These are phyloP conservation scores for Cunninghamia lanceolata DNA, from an alignment of 75 land plant species.

Conservation along the genomic window DNA sequence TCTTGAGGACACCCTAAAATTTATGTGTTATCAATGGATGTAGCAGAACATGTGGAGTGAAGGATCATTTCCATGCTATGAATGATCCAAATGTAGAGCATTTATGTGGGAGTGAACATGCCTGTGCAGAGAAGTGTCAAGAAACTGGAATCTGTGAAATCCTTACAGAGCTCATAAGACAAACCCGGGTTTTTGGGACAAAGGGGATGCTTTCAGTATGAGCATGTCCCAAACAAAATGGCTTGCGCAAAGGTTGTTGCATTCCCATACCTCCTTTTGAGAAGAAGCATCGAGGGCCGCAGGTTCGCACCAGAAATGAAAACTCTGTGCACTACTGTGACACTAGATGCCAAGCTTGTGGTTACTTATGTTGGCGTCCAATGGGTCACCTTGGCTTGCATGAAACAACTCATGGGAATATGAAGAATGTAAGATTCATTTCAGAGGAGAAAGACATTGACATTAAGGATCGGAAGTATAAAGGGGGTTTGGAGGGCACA, in stretches of 20 bases:
- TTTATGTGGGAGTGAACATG: conserved; percentile 29
- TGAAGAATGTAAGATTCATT: no score
- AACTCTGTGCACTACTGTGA: conserved; percentile 33
- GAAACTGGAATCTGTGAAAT: conserved; percentile 23
- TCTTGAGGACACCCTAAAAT: no score
- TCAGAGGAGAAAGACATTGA: conserved; percentile 32
- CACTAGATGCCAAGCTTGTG: no score
- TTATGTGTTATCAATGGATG: conserved; percentile 25
- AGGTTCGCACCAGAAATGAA: conserved; percentile 25
- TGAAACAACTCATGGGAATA: no score
- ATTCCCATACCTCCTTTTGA: no score
- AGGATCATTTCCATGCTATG: not conserved
- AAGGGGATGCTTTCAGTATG: conserved; percentile 24
- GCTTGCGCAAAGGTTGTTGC: conserved; percentile 23
- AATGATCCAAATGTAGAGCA: conserved; percentile 1
- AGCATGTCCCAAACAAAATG: conserved; percentile 28
- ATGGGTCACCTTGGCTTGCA: no score
- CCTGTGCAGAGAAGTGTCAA: conserved; percentile 19
- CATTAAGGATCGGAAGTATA: conserved; percentile 22
- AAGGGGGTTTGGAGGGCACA: no score
- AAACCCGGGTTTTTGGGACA: conserved; percentile 23
- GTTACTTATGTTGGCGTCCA: no score
- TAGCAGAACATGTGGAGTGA: conserved; percentile 10
- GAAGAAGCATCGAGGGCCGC: conserved; percentile 22
- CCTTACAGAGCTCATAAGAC: conserved; percentile 19